These are phyloP conservation scores for Nicotiana sylvestris DNA, from an alignment of 257 asterid genomes.

Conservation along the genomic window DNA sequence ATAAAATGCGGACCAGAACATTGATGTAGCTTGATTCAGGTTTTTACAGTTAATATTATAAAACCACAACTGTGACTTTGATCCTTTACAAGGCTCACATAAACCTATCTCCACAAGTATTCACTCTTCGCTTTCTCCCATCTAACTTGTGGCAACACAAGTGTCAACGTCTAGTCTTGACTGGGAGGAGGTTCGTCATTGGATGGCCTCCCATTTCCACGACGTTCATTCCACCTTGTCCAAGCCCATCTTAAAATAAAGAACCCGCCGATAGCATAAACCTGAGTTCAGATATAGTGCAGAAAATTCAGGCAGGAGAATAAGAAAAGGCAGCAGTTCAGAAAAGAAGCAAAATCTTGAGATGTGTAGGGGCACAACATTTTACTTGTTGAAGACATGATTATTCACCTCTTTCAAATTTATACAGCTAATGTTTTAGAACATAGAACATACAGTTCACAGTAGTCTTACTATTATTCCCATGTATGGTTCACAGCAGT, in stretches of 20 bases:
- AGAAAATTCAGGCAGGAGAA: background rate
- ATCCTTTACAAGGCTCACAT: slow-evolving; percentile 19
- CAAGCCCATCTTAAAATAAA: slow-evolving; percentile 82
- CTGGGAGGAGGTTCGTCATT: slow-evolving; percentile 43
- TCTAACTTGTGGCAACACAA: background rate
- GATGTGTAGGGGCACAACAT: background rate
- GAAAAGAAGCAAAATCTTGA: background rate
- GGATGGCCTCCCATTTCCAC: slow-evolving; percentile 48
- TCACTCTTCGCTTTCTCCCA: background rate
- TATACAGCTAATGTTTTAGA: background rate
- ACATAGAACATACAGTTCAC: background rate
- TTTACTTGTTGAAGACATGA: background rate
- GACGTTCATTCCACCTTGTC: slow-evolving; percentile 81
- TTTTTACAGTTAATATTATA: background rate
- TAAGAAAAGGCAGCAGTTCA: background rate
- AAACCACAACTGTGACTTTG: slow-evolving; percentile 1
- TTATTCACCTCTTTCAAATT: background rate
- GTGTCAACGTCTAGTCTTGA: slow-evolving; percentile 26
- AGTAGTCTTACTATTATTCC: background rate
- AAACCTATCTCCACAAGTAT: background rate
- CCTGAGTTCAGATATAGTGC: slow-evolving; percentile 39
- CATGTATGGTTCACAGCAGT: background rate
- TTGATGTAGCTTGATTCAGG: background rate
- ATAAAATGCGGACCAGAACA: background rate
- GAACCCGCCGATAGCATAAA: slow-evolving; percentile 81